phyloP scores from a whole-genome alignment of 805 yeast species.

The Starmerella tilneyi region DNA sequence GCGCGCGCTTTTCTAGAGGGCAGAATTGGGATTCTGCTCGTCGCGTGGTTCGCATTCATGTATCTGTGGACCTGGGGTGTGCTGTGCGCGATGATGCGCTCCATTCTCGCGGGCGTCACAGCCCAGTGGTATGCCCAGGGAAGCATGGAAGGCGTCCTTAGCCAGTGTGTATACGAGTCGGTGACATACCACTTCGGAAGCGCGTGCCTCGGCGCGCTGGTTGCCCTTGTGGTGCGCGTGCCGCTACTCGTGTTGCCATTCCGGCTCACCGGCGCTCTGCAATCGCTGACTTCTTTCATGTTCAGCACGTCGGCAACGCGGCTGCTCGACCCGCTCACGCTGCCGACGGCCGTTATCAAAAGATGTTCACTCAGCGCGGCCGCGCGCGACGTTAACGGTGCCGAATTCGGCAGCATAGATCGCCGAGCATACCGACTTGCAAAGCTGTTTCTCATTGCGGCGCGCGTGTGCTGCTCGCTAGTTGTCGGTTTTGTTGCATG shows the following conservation, averaged over 20 bases:
- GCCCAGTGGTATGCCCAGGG: slow-evolving; percentile 35
- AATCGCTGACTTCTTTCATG: slow-evolving; percentile 24
- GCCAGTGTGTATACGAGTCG: slow-evolving; percentile 22
- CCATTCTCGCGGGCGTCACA: slow-evolving; percentile 31
- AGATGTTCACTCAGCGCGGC: slow-evolving; percentile 31
- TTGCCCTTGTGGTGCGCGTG: slow-evolving; percentile 29
- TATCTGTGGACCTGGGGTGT: slow-evolving; percentile 38
- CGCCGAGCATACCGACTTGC: slow-evolving; percentile 33
- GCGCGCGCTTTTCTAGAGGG: slow-evolving; percentile 30
- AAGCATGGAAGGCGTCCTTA: slow-evolving; percentile 17
- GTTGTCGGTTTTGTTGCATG: slow-evolving; percentile 34
- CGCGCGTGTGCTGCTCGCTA: slow-evolving; percentile 32
- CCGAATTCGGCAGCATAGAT: slow-evolving; percentile 21
- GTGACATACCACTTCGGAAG: slow-evolving; percentile 32
- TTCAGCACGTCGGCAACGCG: slow-evolving; percentile 27
- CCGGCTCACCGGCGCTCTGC: slow-evolving; percentile 24
- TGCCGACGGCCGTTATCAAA: slow-evolving; percentile 32
- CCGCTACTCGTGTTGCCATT: slow-evolving; percentile 33
- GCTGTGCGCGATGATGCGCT: slow-evolving; percentile 33
- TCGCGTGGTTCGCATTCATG: slow-evolving; percentile 29
- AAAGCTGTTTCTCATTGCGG: slow-evolving; percentile 32
- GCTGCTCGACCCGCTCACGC: slow-evolving; percentile 32
- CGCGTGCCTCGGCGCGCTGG: slow-evolving; percentile 30
- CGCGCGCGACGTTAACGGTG: slow-evolving; percentile 24
- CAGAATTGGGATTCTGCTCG: slow-evolving; percentile 22